Evolutionary conservation across 2,329 filamentous ascomycete genomes (phyloP), one percentile per base, ranked within the genome.

Genomic region (Aspergillus clavatus): DNA sequence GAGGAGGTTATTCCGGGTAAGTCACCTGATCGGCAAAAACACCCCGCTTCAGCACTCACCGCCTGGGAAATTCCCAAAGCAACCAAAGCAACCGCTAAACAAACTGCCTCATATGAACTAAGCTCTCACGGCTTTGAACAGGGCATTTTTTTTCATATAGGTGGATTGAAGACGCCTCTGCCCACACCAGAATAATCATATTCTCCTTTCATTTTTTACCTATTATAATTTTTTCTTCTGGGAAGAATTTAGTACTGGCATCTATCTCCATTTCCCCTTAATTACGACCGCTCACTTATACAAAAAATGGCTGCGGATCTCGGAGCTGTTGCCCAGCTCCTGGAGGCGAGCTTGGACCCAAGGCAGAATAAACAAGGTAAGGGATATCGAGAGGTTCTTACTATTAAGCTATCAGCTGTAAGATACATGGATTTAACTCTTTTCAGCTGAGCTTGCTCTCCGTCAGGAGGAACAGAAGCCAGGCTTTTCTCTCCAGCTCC

Each of bases 261-360:
- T 45, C 44, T 46, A 4, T 12, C 6, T 14, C 31, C 33, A 42
- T 29, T 43, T 21, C 40, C 21, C 33, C 40, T 43, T 41, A 40
- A 36, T 44, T 39, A 19, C 31, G 29, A n/a, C n/a, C n/a, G n/a
- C 42, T 43, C 52, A 48, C 35, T 50, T 50, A 40, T 47, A 19
- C 18, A 5, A 18, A 64, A 63, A 54, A 86, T 86, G 81, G 77
- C 81, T 59, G 71, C 76, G 53, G 76, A 81, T 66, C 72, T 83
- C 53, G 72, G 78, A 65, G 70, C 72, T 54, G 72, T 96, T 68
- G 86, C 89, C 53, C 82, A 89, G 77, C 79, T 97, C 68, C 83
- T 98, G 53, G 81, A 94, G 70, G 88, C 89, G 60, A 97, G 89
- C 60, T 80, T 97, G 61, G 88, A 96, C 71, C 89, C 89, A 14